phyloP scores from a whole-genome alignment of 1,284 basidiomycete species.

The Naganishia albida region DNA sequence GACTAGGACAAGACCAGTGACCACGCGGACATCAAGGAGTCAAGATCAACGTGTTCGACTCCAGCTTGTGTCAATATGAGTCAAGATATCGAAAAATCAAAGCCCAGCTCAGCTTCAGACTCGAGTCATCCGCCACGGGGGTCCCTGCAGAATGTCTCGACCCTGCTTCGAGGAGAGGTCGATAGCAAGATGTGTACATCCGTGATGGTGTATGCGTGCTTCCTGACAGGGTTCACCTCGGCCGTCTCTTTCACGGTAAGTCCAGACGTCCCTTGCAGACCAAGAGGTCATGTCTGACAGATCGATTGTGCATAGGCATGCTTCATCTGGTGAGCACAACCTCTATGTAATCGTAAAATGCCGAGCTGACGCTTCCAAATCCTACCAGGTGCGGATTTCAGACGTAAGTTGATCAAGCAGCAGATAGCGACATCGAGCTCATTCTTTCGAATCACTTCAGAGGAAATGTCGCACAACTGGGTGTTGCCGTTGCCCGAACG shows the following conservation, averaged over 20 bases:
- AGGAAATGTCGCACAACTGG: slow-evolving; percentile 59
- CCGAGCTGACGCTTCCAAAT: background rate
- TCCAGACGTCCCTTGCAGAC: background rate
- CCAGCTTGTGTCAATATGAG: background rate
- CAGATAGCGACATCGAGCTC: background rate
- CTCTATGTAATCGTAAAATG: background rate
- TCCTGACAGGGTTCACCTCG: slow-evolving; percentile 81
- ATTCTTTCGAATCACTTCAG: slow-evolving; percentile 19
- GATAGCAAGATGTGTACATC: slow-evolving; percentile 63
- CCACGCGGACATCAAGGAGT: background rate
- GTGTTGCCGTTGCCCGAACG: slow-evolving; percentile 64
- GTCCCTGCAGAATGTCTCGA: slow-evolving; percentile 1
- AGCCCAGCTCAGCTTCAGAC: slow-evolving; percentile 7
- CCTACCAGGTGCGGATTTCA: slow-evolving; percentile 68
- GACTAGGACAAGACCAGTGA: too few species aligned
- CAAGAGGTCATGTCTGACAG: background rate
- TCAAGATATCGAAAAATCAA: slow-evolving; percentile 11
- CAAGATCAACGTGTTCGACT: background rate
- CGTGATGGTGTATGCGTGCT: slow-evolving; percentile 73
- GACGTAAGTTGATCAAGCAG: slow-evolving; percentile 48
- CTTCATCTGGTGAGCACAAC: slow-evolving; percentile 64
- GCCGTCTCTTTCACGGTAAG: slow-evolving; percentile 67
- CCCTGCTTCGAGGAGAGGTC: slow-evolving; percentile 48
- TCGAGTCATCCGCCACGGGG: slow-evolving; percentile 13
- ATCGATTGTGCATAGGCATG: slow-evolving; percentile 57